phyloP scores from a whole-genome alignment of 2,329 filamentous ascomycete genomes.

The Exophiala lecanii-corni region DNA sequence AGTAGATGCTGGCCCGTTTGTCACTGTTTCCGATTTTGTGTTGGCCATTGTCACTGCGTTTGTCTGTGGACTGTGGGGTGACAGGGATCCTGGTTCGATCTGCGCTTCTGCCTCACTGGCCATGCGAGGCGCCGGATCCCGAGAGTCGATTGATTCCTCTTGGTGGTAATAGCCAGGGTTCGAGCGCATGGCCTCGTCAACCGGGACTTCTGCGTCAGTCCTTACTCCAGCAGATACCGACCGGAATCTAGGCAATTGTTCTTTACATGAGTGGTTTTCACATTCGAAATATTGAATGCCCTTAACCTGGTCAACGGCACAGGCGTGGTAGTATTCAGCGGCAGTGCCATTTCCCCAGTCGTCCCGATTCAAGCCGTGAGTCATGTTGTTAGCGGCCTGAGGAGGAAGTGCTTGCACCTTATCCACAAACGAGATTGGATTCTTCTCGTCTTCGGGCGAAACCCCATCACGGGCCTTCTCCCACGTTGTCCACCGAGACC shows the following conservation, averaged over 20 bases:
- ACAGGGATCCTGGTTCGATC: conserved; percentile 27
- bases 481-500: conserved; percentile 27
- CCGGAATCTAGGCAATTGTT: conserved; percentile 19
- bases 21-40: too few relatives aligned
- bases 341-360: conserved; percentile 20
- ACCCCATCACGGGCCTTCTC: conserved; percentile 17
- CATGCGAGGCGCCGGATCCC: too few relatives aligned
- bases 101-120: too few relatives aligned
- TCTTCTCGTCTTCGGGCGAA: not conserved
- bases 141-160: too few relatives aligned
- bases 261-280: conserved; percentile 38
- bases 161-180: too few relatives aligned
- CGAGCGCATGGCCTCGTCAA: too few relatives aligned
- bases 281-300: conserved; percentile 41
- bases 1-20: too few relatives aligned
- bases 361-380: not conserved
- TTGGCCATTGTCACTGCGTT: conserved; percentile 28
- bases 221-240: conserved; percentile 25
- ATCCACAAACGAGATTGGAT: not conserved
- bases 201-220: too few relatives aligned
- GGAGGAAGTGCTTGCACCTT: not conserved
- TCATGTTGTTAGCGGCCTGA: not conserved
- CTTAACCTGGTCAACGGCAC: conserved; percentile 41
- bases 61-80: conserved; percentile 31
- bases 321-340: conserved; percentile 36